Percentiles rank a stretch among this genome's conserved stretches.
phyloP scores from a whole-genome alignment of 2,329 filamentous ascomycete species.

The Pseudogymnoascus sp. region DNA sequence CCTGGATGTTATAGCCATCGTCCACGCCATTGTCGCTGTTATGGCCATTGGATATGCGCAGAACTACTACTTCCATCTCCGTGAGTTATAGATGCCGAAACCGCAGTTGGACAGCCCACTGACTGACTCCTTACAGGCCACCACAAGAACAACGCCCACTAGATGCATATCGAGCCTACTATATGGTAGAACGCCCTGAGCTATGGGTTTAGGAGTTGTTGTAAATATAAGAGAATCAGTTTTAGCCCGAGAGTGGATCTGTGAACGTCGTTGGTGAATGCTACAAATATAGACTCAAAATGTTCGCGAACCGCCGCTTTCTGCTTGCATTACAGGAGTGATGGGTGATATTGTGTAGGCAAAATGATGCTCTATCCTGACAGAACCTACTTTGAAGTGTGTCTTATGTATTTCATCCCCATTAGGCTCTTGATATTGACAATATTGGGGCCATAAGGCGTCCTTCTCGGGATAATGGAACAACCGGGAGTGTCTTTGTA shows the following conservation, averaged over 20 bases:
- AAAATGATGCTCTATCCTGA: neutral
- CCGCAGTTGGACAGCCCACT: slow-evolving; percentile 14
- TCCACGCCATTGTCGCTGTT: slow-evolving; percentile 76
- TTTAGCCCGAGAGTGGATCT: slow-evolving; percentile 1
- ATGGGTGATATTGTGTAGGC: neutral
- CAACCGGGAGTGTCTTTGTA: neutral
- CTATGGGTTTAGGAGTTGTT: slow-evolving; percentile 8
- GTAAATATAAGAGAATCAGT: slow-evolving; percentile 11
- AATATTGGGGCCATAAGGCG: neutral
- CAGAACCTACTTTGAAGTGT: neutral
- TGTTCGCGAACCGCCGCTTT: neutral
- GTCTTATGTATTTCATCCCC: neutral
- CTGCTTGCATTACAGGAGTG: neutral
- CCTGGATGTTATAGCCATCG: slow-evolving; percentile 58
- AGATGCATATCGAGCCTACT: slow-evolving; percentile 35
- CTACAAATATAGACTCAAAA: slow-evolving; percentile 7
- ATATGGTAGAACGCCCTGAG: slow-evolving; percentile 8
- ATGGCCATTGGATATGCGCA: slow-evolving; percentile 84
- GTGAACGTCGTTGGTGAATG: slow-evolving; percentile 1
- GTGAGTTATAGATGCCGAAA: slow-evolving; percentile 52
- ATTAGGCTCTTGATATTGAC: neutral
- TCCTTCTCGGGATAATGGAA: neutral
- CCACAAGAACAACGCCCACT: slow-evolving; percentile 99
- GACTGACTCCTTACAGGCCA: slow-evolving; percentile 58
- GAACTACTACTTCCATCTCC: slow-evolving; percentile 99